Percentiles rank a stretch among this genome's conserved stretches.
phyloP scores from a whole-genome alignment of 116 monocot species.

The Iris pallida region DNA sequence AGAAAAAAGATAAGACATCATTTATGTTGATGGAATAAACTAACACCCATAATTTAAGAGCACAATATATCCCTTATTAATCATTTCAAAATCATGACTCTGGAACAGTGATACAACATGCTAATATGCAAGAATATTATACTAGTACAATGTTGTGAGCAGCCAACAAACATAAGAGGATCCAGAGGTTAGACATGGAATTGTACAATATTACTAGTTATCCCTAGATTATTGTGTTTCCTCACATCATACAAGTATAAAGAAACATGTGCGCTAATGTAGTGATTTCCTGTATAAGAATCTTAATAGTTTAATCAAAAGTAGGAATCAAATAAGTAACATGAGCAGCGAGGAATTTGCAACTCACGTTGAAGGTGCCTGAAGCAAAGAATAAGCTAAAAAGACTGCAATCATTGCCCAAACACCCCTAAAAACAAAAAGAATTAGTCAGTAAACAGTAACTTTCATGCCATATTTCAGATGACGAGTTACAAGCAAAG shows the following conservation, averaged over 20 bases:
- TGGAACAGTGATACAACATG: too few species aligned
- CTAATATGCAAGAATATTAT: too few species aligned
- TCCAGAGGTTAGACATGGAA: too few species aligned
- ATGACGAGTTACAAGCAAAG: neutral
- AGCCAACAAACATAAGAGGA: neutral
- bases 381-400: constrained; percentile 91
- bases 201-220: too few species aligned
- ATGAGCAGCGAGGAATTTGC: neutral
- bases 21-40: too few species aligned
- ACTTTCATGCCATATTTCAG: neutral
- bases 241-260: neutral
- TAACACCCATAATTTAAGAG: too few species aligned
- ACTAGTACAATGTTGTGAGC: neutral
- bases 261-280: neutral
- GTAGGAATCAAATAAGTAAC: neutral
- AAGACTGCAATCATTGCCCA: constrained; percentile 96
- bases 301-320: neutral
- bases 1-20: too few species aligned
- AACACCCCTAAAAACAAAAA: constrained; percentile 53
- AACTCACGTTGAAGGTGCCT: constrained; percentile 97
- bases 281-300: too few species aligned
- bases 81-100: too few species aligned
- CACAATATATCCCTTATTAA: too few species aligned
- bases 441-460: neutral
- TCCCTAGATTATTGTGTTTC: too few species aligned